These are phyloP conservation scores for Warburgia ugandensis DNA, from an alignment of 164 flowering plant genomes.

Conservation along the genomic window DNA sequence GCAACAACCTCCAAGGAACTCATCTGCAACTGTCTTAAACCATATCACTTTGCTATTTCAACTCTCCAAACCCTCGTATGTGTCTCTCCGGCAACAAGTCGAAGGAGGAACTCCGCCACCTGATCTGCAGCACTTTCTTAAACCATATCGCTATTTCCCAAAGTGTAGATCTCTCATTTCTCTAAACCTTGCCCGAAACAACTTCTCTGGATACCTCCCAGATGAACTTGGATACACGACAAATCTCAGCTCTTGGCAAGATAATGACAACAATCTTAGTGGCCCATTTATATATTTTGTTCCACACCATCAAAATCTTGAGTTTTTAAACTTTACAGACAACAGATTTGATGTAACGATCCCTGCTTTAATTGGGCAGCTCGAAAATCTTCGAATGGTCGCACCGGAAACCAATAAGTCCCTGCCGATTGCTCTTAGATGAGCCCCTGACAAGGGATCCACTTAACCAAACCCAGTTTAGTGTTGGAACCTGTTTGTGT, in stretches of 20 bases:
- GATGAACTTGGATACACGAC: conserved; percentile 2
- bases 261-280: conserved; percentile 5
- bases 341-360: conserved; percentile 5
- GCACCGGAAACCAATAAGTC: background rate
- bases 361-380: background rate
- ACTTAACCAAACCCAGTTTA: too few species aligned
- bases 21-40: too few species aligned
- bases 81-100: too few species aligned
- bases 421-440: too few species aligned
- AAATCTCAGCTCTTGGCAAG: conserved; percentile 1
- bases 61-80: too few species aligned
- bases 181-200: conserved; percentile 11
- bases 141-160: too few species aligned
- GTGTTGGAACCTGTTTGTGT: too few species aligned
- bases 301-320: background rate
- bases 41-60: too few species aligned
- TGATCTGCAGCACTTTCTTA: too few species aligned
- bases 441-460: too few species aligned
- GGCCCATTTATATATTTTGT: conserved; percentile 9
- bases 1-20: too few species aligned
- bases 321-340: conserved; percentile 7
- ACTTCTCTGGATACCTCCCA: conserved; percentile 10
- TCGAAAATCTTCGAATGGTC: background rate
- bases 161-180: conserved; percentile 12
- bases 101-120: too few species aligned